phyloP scores from a whole-genome alignment of 345 rosid species.

The Syzygium jambos region DNA sequence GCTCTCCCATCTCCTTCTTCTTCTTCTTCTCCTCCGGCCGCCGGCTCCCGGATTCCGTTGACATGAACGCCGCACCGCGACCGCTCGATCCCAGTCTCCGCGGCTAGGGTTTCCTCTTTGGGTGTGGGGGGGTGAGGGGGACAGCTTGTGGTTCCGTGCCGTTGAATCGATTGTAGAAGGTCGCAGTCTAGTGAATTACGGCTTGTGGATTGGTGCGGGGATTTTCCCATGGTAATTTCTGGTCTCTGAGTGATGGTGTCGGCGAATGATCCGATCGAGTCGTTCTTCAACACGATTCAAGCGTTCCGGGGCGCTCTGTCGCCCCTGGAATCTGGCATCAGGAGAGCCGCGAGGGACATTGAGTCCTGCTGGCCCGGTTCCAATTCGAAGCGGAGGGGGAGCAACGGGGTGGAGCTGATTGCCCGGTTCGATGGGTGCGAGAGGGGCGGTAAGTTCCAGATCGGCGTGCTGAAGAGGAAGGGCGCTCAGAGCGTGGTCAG shows the following conservation, averaged over 20 bases:
- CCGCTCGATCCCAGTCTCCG: not conserved
- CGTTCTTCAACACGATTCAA: constrained; percentile 58
- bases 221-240: not conserved
- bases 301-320: constrained; percentile 53
- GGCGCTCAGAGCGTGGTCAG: constrained; percentile 13
- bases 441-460: constrained; percentile 19
- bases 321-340: constrained; percentile 56
- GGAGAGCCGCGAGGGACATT: constrained; percentile 59
- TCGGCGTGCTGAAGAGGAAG: constrained; percentile 5
- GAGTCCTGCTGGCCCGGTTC: constrained; percentile 44
- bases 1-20: not conserved
- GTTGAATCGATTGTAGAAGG: not conserved
- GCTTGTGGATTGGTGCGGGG: not conserved
- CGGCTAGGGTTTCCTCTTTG: not conserved
- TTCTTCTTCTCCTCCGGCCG: not conserved
- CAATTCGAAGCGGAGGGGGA: constrained; percentile 18
- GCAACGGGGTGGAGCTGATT: constrained; percentile 13
- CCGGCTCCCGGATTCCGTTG: not conserved
- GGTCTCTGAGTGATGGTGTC: constrained; percentile 45
- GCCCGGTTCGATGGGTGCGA: constrained; percentile 19
- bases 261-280: constrained; percentile 57
- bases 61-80: not conserved
- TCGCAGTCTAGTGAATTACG: not conserved
- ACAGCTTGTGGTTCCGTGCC: not conserved
- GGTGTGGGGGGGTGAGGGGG: not conserved